phyloP scores from a whole-genome alignment of 1,139 yeast species.

The Candida pseudoviswanathii region DNA sequence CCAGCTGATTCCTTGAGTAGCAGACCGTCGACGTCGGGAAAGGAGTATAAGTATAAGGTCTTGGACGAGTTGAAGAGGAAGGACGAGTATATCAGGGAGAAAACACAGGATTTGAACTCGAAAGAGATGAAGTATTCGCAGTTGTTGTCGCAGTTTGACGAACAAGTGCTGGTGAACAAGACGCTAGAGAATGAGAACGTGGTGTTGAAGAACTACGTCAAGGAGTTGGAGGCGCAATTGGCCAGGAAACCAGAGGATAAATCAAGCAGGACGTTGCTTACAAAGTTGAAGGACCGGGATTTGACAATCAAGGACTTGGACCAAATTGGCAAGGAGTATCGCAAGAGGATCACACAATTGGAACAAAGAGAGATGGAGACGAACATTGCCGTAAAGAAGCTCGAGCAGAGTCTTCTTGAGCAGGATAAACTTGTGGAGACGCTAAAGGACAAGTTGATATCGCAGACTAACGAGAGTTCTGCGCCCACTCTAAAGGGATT shows the following conservation, averaged over 20 bases:
- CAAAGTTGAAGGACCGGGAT: conserved; percentile 24
- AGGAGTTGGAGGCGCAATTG: conserved; percentile 24
- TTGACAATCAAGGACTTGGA: conserved; percentile 23
- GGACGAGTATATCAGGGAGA: conserved; percentile 7
- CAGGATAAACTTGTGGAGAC: conserved; percentile 27
- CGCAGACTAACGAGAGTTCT: conserved; percentile 5
- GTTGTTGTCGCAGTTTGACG: conserved; percentile 7
- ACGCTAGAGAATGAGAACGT: conserved; percentile 23
- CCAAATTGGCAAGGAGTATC: conserved; percentile 26
- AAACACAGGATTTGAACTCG: conserved; percentile 3
- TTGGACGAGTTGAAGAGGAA: conserved; percentile 9
- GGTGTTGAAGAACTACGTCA: conserved; percentile 22
- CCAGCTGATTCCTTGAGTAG: not conserved
- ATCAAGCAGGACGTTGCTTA: conserved; percentile 4
- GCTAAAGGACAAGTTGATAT: conserved; percentile 22
- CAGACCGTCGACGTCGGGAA: not conserved
- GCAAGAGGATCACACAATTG: conserved; percentile 20
- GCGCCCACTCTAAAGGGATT: conserved; percentile 17
- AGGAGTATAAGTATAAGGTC: not conserved
- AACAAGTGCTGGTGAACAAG: conserved; percentile 16
- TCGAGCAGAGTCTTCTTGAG: conserved; percentile 15
- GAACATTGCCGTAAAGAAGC: conserved; percentile 20
- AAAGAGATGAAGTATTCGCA: conserved; percentile 4
- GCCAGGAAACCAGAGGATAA: conserved; percentile 8
- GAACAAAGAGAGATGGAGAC: conserved; percentile 19